Percentiles rank a stretch among this genome's conserved stretches.
phyloP scores from a whole-genome alignment of 148 eudicot species.

The Vaccinium vitisidaea region DNA sequence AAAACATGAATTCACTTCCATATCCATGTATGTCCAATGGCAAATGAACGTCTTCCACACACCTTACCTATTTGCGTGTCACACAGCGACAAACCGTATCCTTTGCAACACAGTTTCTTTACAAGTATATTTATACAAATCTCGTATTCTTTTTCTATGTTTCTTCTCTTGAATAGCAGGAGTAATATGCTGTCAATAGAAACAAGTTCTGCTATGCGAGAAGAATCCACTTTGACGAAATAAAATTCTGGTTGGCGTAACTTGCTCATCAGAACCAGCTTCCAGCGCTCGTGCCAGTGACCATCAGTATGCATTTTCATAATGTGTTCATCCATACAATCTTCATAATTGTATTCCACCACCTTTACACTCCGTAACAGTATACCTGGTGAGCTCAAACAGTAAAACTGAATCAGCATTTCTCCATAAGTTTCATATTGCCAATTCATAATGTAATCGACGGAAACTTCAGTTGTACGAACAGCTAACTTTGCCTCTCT shows the following conservation, averaged over 20 bases:
- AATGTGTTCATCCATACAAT: neutral
- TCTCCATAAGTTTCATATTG: neutral
- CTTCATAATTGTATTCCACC: neutral
- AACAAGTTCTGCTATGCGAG: neutral
- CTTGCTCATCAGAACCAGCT: neutral
- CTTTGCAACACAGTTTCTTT: neutral
- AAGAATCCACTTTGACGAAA: neutral
- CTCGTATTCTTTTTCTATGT: neutral
- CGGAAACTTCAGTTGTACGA: neutral
- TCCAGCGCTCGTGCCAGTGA: neutral
- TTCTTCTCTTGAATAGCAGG: neutral
- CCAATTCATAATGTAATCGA: neutral
- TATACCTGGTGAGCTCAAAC: constrained; percentile 18
- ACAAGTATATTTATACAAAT: neutral
- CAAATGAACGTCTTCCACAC: neutral
- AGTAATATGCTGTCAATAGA: neutral
- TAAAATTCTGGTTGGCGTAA: neutral
- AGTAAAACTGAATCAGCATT: neutral
- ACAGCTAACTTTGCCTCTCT: neutral
- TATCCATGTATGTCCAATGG: neutral
- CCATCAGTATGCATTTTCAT: neutral
- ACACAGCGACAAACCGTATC: neutral
- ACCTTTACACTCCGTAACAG: constrained; percentile 11
- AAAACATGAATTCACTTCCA: neutral
- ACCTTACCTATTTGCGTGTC: neutral